A percentile compares a stretch with the other conserved stretches of the same genome.
phyloP scores from a whole-genome alignment of 257 asterid species.

The Solanum boliviense region DNA sequence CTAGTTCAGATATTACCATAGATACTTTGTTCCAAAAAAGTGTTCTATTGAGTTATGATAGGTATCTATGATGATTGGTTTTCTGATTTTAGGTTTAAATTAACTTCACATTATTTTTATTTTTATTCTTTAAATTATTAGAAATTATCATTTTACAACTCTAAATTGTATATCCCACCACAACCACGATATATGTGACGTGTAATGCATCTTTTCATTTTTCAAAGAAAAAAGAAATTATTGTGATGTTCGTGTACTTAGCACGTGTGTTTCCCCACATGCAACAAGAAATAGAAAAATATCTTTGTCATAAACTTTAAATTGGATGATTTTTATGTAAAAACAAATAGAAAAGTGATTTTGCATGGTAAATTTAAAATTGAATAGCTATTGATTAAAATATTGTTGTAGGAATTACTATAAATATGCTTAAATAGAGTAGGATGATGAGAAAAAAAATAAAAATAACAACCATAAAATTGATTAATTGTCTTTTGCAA shows the following conservation, averaged over 20 bases:
- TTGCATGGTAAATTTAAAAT: no score
- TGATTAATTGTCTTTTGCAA: background rate
- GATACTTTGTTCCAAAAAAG: background rate
- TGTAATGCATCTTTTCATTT: background rate
- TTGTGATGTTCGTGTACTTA: background rate
- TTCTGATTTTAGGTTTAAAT: no score
- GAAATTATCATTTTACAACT: background rate
- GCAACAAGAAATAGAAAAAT: background rate
- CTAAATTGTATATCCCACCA: background rate
- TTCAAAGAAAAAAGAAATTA: background rate
- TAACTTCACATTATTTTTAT: background rate
- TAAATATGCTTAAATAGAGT: background rate
- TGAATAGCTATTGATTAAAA: no score
- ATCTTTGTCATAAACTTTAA: background rate
- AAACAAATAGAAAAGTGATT: background rate
- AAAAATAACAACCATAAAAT: background rate
- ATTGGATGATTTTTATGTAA: background rate
- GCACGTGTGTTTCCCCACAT: background rate
- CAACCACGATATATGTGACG: background rate
- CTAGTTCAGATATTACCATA: background rate
- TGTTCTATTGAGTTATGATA: background rate
- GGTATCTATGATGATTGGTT: background rate
- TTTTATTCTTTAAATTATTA: no score
- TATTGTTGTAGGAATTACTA: background rate
- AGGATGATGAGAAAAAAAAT: background rate